phyloP scores from a whole-genome alignment of 441 rosid species.

The Metrosideros polymorpha region DNA sequence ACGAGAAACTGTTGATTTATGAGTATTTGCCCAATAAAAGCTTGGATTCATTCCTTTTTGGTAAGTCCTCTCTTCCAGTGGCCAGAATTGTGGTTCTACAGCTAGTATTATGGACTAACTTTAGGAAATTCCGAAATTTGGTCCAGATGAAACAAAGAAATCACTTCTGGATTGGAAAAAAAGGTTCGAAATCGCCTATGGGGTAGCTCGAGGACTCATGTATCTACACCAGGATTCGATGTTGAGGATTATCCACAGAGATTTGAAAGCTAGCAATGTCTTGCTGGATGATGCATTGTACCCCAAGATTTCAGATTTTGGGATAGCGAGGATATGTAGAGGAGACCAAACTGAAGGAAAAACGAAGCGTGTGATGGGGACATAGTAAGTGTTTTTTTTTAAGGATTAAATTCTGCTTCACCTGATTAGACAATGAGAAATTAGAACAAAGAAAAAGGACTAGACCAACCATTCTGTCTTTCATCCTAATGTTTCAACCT shows the following conservation, averaged over 20 bases:
- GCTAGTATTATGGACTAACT: neutral
- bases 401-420: too few species aligned
- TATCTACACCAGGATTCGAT: conserved; percentile 47
- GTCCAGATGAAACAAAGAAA: neutral
- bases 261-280: conserved; percentile 43
- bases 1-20: neutral
- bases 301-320: conserved; percentile 47
- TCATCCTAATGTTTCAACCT: too few species aligned
- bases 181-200: neutral
- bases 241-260: conserved; percentile 42
- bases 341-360: conserved; percentile 25
- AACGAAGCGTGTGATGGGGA: conserved; percentile 35
- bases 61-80: neutral
- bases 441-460: too few species aligned
- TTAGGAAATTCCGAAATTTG: neutral
- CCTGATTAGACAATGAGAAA: too few species aligned
- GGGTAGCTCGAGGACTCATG: conserved; percentile 31
- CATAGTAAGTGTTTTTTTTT: conserved; percentile 28
- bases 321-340: conserved; percentile 32
- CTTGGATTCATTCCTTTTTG: neutral
- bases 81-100: neutral
- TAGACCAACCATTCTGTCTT: too few species aligned
- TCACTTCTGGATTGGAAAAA: neutral
- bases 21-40: neutral
- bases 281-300: conserved; percentile 28